Base-by-base conservation (phyloP, 1,284 basidiomycete genomes). In the Ustilago vetiveriae region DNA sequence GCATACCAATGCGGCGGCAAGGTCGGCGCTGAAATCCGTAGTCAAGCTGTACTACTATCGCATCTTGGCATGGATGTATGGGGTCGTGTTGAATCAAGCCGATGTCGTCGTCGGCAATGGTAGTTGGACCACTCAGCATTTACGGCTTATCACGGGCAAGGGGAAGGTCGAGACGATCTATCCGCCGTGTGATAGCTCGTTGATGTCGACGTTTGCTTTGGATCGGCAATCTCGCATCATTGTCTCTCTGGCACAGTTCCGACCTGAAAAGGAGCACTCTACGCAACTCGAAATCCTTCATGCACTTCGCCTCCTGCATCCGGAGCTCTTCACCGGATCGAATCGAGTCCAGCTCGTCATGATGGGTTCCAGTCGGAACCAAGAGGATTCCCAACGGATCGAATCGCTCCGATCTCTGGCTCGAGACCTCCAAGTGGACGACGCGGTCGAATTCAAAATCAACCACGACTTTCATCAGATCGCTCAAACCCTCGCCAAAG, bases 251-350 rank as follows among this genome's bases (percentile, higher is more conserved):
- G 93, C 94, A 2, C 95, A 98, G 44, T 82, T 82, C 40, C 43
- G 80, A 36, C 95, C 96, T 1, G 95, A 99, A 83, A 99, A 99
- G 82, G 92, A 97, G 72, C 94, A 98, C 53, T 84, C 87, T 0
- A 87, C 88, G 8, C 96, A 98, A 80, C 83, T 98, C 7, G 84
- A 83, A 23, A 87, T 93, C 0, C 87, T 97, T 58, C 83, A 85
- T 6, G 82, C 84, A 16, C 84, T 97, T 9, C 83, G 92, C 24
- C 81, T 85, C 42, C 67, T 75, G 1, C 84, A 29, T 47, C 83
- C 67, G 37, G 38, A 27, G 37, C 82, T 75, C 7, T 48, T 55
- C 39, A 1, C 41, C 3, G 33, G 23, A 17, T 11, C 24, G 19
- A 35, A 44, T 2, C 6, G 29, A 1, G 41, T 73, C 6, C 50